Evolutionary conservation across 78 protist genomes (phyloP), one percentile per base, ranked within the genome.

Genomic region (Dictyostelium intermedium): DNA sequence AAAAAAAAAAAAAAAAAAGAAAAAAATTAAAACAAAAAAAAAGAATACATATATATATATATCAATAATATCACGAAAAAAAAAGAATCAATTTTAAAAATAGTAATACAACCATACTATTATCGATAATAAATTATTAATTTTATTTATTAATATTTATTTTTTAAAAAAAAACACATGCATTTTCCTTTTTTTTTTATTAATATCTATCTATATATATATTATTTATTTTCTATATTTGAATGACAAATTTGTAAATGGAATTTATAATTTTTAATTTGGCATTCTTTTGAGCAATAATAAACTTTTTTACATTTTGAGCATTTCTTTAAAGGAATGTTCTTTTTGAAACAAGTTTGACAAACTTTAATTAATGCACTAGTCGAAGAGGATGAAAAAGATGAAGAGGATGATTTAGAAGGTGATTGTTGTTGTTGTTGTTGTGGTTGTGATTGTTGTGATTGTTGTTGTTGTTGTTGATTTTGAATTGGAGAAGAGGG

Each of bases 261-360:
- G 53, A 89, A 89, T n/a, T 45, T 60, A 84, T 85, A 89, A 69
- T 89, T 89, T 53, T 80, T 89, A 47, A 80, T 70, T 47, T 89
- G 94, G 45, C 94, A 89, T 43, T 89, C 94, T 50, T 80, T 89
- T 69, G 94, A 89, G 37, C 94, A 89, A 80, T 89, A 89, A 80
- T 23, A 89, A 14, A 89, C 94, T 16, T 69, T 73, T 80, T 81
- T 80, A 35, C 94, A 89, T 70, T 84, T 78, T 23, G 86, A 83
- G 73, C 94, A 89, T 56, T 89, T 89, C 41, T 80, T 89, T 23
- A 89, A 60, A 20, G 69, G 85, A 13, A 63, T 35, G 14, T 74
- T 39, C 53, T 83, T 79, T 70, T 80, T 41, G 41, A 89, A 89
- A 50, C 94, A 89, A n/a, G 94, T 89, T 89, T 89, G 94, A 69